These are phyloP conservation scores for Adenanthera pavonina DNA, from an alignment of 306 rosid genomes.

Conservation along the genomic window DNA sequence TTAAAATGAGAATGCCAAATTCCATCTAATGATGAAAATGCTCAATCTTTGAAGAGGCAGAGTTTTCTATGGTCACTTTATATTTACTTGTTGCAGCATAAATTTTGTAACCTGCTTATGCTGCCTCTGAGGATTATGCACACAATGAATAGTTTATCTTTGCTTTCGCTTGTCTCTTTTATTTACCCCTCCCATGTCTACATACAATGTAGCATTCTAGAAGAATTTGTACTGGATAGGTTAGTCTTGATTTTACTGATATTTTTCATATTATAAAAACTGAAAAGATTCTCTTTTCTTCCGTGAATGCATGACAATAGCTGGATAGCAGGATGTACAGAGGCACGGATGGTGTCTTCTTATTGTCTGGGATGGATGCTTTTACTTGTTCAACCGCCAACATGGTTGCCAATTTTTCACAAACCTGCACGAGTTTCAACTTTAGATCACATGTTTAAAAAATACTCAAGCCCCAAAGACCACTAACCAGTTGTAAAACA, in stretches of 20 bases:
- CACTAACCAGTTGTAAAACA: too few species aligned
- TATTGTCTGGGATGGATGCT: too few species aligned
- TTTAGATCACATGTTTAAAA: too few species aligned
- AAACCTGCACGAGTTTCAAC: too few species aligned
- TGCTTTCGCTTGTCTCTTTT: neutral
- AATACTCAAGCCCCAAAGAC: too few species aligned
- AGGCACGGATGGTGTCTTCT: neutral
- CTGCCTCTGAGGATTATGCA: slow-evolving; percentile 42
- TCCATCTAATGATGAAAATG: neutral
- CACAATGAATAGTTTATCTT: neutral
- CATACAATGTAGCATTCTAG: neutral
- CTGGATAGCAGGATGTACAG: neutral
- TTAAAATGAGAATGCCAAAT: neutral
- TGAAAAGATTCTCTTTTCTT: neutral
- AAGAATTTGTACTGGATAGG: neutral
- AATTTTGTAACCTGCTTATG: slow-evolving; percentile 58
- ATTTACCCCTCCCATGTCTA: neutral
- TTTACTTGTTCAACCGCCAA: neutral
- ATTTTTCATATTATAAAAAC: neutral
- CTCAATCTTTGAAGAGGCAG: neutral
- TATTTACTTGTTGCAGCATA: slow-evolving; percentile 51
- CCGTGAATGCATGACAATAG: neutral
- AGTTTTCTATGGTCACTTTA: neutral
- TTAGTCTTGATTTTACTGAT: slow-evolving; percentile 7
- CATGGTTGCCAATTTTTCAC: too few species aligned